These are phyloP conservation scores for Durusdinium trenchii DNA, from an alignment of 73 alveolate genomes.

Conservation along the genomic window DNA sequence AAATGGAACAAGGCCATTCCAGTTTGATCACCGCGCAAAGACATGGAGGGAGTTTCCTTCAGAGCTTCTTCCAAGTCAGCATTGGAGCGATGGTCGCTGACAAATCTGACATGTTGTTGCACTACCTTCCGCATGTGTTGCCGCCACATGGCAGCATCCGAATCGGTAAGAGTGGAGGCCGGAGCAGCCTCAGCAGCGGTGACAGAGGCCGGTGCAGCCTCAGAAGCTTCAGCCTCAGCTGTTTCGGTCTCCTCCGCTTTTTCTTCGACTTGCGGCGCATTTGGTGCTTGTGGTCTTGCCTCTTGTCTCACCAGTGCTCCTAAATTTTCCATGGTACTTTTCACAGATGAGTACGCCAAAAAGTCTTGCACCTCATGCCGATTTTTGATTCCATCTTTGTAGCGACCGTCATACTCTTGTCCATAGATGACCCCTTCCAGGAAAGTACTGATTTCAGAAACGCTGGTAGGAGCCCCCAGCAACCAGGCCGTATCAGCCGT, in stretches of 20 bases:
- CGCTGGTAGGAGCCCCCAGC: not conserved
- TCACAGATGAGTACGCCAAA: not conserved
- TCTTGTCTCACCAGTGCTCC: not conserved
- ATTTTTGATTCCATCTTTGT: not conserved
- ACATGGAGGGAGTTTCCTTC: not conserved
- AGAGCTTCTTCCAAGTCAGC: not conserved
- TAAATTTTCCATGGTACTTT: not conserved
- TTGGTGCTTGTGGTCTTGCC: not conserved
- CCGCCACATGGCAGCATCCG: not conserved
- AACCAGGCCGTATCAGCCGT: slow-evolving; percentile 28
- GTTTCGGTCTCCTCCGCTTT: not conserved
- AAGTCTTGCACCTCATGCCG: not conserved
- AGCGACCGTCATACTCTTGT: not conserved
- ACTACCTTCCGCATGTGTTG: slow-evolving; percentile 3
- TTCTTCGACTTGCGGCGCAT: too few relatives aligned
- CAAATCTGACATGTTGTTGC: not conserved
- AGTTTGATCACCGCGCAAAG: not conserved
- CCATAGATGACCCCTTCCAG: not conserved
- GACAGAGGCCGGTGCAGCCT: not conserved
- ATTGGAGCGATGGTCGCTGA: not conserved
- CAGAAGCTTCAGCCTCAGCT: not conserved
- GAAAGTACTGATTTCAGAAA: not conserved
- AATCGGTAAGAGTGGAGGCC: not conserved
- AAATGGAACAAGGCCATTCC: not conserved
- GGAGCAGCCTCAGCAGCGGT: not conserved